A percentile compares a stretch with the other conserved stretches of the same genome.
Conservation (phyloP, 257 asterid species). For the Mitragyna speciosa region DNA sequence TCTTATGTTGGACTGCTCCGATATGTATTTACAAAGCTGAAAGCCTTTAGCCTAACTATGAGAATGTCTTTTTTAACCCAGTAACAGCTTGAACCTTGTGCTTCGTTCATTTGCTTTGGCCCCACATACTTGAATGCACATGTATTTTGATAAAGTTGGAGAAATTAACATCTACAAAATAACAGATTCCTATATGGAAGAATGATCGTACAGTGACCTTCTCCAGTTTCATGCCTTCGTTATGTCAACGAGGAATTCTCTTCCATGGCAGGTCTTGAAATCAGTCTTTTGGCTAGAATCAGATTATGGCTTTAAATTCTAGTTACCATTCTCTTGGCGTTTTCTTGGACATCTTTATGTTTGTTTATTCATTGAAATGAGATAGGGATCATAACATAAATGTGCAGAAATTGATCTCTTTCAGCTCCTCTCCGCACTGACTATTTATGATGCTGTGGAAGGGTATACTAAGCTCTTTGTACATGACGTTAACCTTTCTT, state of each 20-base stretch:
- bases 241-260: not conserved
- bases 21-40: not conserved
- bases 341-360: not conserved
- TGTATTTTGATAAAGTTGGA: not conserved
- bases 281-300: not conserved
- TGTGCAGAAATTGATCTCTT: not conserved
- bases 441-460: not conserved
- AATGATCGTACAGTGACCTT: slow-evolving; percentile 17
- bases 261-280: not conserved
- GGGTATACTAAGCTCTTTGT: not conserved
- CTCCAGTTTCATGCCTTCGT: slow-evolving; percentile 16
- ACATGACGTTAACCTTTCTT: not conserved
- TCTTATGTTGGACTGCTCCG: no score
- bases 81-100: not conserved
- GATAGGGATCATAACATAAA: not conserved
- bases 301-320: not conserved
- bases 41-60: not conserved
- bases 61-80: not conserved
- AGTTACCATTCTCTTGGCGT: not conserved
- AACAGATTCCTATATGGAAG: slow-evolving; percentile 19
- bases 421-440: not conserved
- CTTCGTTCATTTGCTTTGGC: not conserved
- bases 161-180: slow-evolving; percentile 1
- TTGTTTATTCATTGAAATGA: not conserved
- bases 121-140: not conserved